Evolutionary conservation across 2,329 filamentous ascomycete species (phyloP).

Genomic region (Harringtonia lauricola): DNA sequence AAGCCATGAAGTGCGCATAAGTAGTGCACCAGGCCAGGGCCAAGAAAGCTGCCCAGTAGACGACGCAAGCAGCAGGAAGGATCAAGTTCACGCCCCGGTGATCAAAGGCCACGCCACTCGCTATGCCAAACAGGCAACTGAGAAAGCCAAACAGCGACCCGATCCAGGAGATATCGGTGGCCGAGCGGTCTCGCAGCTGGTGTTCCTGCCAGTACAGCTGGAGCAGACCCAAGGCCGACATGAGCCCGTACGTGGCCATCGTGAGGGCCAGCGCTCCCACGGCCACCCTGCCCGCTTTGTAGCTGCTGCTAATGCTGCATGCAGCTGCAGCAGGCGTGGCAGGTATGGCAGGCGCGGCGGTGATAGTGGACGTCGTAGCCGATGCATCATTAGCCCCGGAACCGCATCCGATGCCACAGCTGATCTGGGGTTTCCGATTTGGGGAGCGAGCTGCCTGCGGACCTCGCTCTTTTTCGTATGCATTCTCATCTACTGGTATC

Average conservation of each 20-base stretch:
- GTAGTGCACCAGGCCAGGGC: slow-evolving; percentile 16
- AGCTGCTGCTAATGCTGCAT: neutral
- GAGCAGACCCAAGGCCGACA: slow-evolving; percentile 19
- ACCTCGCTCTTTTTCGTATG: no score
- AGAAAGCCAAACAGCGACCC: slow-evolving; percentile 18
- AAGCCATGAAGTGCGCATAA: slow-evolving; percentile 19
- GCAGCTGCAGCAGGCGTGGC: no score
- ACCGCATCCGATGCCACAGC: no score
- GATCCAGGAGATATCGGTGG: slow-evolving; percentile 17
- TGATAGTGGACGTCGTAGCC: no score
- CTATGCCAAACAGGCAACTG: slow-evolving; percentile 14
- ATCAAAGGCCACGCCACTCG: slow-evolving; percentile 15
- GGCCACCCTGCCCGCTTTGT: slow-evolving; percentile 3
- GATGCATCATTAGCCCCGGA: no score
- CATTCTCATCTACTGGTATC: no score
- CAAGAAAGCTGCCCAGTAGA: slow-evolving; percentile 16
- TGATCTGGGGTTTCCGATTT: no score
- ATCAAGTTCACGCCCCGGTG: slow-evolving; percentile 11
- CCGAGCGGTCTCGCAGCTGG: slow-evolving; percentile 12
- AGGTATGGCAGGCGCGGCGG: no score
- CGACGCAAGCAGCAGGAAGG: slow-evolving; percentile 11
- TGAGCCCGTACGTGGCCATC: slow-evolving; percentile 16
- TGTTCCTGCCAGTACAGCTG: slow-evolving; percentile 17
- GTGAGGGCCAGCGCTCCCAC: slow-evolving; percentile 15
- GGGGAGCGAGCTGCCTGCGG: no score